phyloP scores from a whole-genome alignment of 2,329 filamentous ascomycete genomes.

The Botryotinia calthae region DNA sequence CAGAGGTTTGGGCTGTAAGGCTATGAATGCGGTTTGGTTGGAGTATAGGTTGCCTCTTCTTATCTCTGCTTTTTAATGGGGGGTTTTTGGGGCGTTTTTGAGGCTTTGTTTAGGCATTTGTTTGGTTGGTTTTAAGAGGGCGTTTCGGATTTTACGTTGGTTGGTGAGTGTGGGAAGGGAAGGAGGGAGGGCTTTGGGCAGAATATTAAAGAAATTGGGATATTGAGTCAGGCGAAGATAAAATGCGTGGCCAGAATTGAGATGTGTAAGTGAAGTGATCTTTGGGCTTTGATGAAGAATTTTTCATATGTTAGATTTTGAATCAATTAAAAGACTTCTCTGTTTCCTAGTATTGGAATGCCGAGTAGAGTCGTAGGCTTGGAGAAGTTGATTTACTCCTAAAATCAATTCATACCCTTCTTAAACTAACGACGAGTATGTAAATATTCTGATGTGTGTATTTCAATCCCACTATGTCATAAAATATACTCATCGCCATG shows the following conservation, averaged over 20 bases:
- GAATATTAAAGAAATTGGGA: not conserved
- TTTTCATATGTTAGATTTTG: not conserved
- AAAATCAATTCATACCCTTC: not conserved
- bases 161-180: no score
- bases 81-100: not conserved
- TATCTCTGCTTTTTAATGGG: not conserved
- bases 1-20: not conserved
- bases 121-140: not conserved
- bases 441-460: rapidly evolving
- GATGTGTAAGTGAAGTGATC: not conserved
- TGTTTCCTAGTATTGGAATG: not conserved
- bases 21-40: not conserved
- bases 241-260: not conserved
- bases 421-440: not conserved
- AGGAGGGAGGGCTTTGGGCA: not conserved
- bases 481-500: not conserved
- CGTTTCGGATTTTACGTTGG: not conserved
- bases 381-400: not conserved
- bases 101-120: not conserved
- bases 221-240: no score
- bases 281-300: not conserved
- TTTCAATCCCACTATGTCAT: not conserved
- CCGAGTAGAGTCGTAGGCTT: not conserved
- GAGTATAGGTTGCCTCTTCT: not conserved
- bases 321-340: not conserved